Evolutionary conservation across 805 yeast genomes (phyloP), one percentile per base, ranked within the genome.

Genomic region (Sungouiozyma ichnusensis): DNA sequence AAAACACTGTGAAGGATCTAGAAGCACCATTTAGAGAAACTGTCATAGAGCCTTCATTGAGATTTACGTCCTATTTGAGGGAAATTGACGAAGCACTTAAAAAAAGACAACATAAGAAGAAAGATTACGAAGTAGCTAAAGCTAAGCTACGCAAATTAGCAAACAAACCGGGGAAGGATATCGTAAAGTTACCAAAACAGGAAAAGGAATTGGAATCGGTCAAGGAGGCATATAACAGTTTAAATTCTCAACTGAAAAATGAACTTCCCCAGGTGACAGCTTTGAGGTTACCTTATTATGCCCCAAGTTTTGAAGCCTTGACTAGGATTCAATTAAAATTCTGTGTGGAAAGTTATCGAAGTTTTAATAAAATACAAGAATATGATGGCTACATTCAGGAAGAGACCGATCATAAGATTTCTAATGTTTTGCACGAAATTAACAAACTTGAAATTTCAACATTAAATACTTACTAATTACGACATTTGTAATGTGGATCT

Each of bases 21-120:
- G 92, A 83, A 55, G 90, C 84, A 0, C 90, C 92, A n/a, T 81
- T 81, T 57, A 72, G 90, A 63, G 87, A 83, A 55, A 80, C 92
- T 2, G 83, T 83, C 18, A 66, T 83, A 53, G 85, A 81, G 39
- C 94, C 94, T 8, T 68, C 81, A 36, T 68, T 79, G 29, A 83
- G 82, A 49, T 83, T 83, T 49, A 68, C 79, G 3, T 67, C 71
- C 16, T 83, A 83, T 58, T 83, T 83, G 59, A 65, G 58, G 34
- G 94, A 83, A 57, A 78, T 83, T 42, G 81, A 77, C 47, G 92
- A 82, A 48, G 92, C 90, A 2, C 74, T 82, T 46, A 83, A 82
- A 69, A 83, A 83, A 58, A 68, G 94, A 59, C 69, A 74, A 8
- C 86, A 81, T 58, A 83, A 83, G 66, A 83, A 82, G 59, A 68